Percentiles rank a stretch among this genome's conserved stretches.
phyloP scores from a whole-genome alignment of 208 protist genomes.

The Leishmania tropica region DNA sequence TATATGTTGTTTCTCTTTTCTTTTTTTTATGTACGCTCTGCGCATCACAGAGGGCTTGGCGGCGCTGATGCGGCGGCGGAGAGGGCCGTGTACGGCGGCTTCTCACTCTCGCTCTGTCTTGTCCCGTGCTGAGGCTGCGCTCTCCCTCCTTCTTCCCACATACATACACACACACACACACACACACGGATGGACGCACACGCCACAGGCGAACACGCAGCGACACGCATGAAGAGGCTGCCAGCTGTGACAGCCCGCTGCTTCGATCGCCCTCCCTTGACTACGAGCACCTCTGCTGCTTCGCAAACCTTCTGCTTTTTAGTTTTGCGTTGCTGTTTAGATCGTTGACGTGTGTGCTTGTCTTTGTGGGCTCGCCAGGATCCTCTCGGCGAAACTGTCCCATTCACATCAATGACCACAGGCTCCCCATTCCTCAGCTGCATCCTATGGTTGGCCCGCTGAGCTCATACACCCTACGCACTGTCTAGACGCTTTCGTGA shows the following conservation, averaged over 20 bases:
- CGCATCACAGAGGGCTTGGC: background rate
- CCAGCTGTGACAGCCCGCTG: background rate
- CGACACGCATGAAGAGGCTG: background rate
- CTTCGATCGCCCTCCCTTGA: background rate
- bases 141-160: background rate
- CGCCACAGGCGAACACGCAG: background rate
- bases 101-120: background rate
- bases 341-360: background rate
- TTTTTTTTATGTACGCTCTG: background rate
- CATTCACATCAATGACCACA: background rate
- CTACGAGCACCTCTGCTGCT: background rate
- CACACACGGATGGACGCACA: background rate
- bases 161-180: background rate
- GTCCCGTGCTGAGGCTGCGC: background rate
- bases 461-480: background rate
- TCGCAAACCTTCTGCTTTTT: background rate
- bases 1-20: background rate
- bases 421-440: background rate
- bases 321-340: background rate
- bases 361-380: conserved; percentile 1
- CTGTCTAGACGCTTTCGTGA: background rate
- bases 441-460: background rate
- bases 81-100: background rate
- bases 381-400: background rate
- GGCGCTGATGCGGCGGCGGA: background rate